Percentiles rank a stretch among this genome's conserved stretches.
phyloP scores from a whole-genome alignment of 179 eudicot species.

The Silene vulgaris region DNA sequence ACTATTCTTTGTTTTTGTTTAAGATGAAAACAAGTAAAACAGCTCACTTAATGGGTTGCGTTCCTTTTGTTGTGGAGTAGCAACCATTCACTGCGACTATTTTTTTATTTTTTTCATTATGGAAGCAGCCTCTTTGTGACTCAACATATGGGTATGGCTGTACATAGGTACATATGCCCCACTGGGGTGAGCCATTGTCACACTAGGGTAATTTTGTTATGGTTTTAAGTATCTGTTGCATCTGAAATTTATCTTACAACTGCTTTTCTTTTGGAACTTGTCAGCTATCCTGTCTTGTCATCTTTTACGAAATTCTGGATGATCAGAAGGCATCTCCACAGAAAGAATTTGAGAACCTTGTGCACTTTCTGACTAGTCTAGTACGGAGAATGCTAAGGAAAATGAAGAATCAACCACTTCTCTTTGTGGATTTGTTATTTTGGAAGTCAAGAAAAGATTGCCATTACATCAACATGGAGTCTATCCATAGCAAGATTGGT shows the following conservation, averaged over 20 bases:
- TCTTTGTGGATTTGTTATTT: slow-evolving; percentile 82
- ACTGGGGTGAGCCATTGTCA: neutral
- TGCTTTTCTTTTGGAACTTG: slow-evolving; percentile 24
- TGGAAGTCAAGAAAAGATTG: slow-evolving; percentile 86
- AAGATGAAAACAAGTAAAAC: neutral
- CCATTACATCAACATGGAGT: slow-evolving; percentile 68
- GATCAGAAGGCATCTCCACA: slow-evolving; percentile 75
- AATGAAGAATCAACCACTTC: slow-evolving; percentile 90
- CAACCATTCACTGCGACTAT: neutral
- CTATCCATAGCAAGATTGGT: slow-evolving; percentile 62
- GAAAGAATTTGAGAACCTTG: slow-evolving; percentile 67
- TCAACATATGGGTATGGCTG: neutral
- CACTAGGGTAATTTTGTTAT: neutral
- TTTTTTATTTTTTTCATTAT: neutral
- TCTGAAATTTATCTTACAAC: slow-evolving; percentile 21
- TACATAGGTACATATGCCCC: neutral
- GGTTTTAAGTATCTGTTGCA: neutral
- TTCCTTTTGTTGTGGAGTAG: neutral
- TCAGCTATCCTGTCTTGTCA: slow-evolving; percentile 75
- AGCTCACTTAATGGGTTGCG: no score
- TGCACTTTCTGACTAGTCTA: slow-evolving; percentile 62
- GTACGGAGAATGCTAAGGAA: slow-evolving; percentile 86
- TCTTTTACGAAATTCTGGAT: slow-evolving; percentile 67
- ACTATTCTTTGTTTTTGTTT: neutral
- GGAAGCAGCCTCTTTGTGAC: neutral